A percentile compares a stretch with the other conserved stretches of the same genome.
These are phyloP conservation scores for Trebouxia sp. DNA, from an alignment of 139 green algal genomes.

Conservation along the genomic window DNA sequence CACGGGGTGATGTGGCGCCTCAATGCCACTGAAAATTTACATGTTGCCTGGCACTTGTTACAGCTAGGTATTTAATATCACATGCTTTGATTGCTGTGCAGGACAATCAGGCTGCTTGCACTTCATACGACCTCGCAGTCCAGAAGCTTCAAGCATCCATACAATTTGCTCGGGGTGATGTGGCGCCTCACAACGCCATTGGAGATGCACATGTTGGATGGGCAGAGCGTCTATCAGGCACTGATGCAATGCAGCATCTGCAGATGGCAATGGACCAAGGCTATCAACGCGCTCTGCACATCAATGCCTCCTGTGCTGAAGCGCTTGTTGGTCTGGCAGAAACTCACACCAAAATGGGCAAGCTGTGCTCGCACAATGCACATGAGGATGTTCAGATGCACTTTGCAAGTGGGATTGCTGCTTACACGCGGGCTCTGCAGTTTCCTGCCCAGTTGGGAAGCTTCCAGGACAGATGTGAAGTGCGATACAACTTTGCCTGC, in stretches of 20 bases:
- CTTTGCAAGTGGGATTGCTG: slow-evolving; percentile 23
- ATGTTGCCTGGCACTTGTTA: slow-evolving; percentile 51
- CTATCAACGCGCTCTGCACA: slow-evolving; percentile 63
- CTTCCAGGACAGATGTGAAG: slow-evolving; percentile 46
- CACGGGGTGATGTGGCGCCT: slow-evolving; percentile 54
- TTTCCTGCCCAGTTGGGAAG: slow-evolving; percentile 43
- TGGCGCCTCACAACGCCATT: slow-evolving; percentile 60
- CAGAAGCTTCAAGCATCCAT: not conserved
- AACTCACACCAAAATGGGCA: slow-evolving; percentile 8
- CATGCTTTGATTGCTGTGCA: not conserved
- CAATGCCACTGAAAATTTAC: slow-evolving; percentile 65
- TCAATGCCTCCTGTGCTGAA: slow-evolving; percentile 52
- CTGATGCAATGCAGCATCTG: slow-evolving; percentile 11
- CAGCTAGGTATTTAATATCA: too few relatives aligned
- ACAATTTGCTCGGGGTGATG: slow-evolving; percentile 57
- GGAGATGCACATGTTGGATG: slow-evolving; percentile 63
- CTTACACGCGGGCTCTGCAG: slow-evolving; percentile 49
- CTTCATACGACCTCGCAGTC: not conserved
- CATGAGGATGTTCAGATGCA: not conserved
- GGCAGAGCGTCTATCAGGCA: slow-evolving; percentile 46
- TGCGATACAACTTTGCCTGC: slow-evolving; percentile 67
- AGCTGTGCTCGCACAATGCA: not conserved
- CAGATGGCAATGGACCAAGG: slow-evolving; percentile 58
- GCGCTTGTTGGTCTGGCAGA: slow-evolving; percentile 50
- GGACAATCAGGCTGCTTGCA: not conserved